phyloP scores from a whole-genome alignment of 208 protist genomes.

The Wallacemonas sp. region DNA sequence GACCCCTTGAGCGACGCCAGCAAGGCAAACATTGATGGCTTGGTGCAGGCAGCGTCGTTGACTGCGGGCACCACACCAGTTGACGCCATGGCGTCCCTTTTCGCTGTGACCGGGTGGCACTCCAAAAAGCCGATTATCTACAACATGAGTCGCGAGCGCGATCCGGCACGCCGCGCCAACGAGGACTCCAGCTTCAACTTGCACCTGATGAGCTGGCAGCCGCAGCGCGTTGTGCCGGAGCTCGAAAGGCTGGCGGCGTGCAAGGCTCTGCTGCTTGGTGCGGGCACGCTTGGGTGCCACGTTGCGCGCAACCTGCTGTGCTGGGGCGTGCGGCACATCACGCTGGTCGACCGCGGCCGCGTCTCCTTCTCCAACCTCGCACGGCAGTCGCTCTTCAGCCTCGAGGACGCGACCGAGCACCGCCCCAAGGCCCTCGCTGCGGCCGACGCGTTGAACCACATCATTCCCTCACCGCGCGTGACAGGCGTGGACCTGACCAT shows the following conservation, averaged over 20 bases:
- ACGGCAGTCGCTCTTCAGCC: conserved; percentile 85
- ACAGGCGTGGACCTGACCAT: conserved; percentile 79
- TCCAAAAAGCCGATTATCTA: conserved; percentile 35
- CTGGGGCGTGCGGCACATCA: conserved; percentile 97
- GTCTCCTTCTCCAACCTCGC: conserved; percentile 98
- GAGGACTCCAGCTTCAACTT: conserved; percentile 91
- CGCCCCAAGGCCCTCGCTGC: conserved; percentile 92
- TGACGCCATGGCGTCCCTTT: not conserved
- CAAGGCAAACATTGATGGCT: not conserved
- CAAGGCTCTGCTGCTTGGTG: conserved; percentile 95
- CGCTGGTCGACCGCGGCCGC: conserved; percentile 94
- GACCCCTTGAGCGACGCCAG: conserved; percentile 21
- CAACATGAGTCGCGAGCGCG: conserved; percentile 86
- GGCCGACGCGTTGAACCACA: conserved; percentile 79
- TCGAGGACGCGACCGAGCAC: conserved; percentile 76
- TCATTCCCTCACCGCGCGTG: conserved; percentile 78
- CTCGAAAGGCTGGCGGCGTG: conserved; percentile 85
- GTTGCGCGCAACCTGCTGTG: conserved; percentile 95
- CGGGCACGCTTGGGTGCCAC: conserved; percentile 98
- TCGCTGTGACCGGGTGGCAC: conserved; percentile 33
- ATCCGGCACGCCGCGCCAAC: conserved; percentile 79
- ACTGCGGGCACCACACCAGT: too few relatives aligned
- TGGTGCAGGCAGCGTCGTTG: conserved; percentile 10
- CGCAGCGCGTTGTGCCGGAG: conserved; percentile 93
- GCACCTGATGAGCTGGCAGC: conserved; percentile 97